Evolutionary conservation across 2,329 filamentous ascomycete genomes (phyloP), one percentile per base, ranked within the genome.

Genomic region (Epichloe gansuensis): DNA sequence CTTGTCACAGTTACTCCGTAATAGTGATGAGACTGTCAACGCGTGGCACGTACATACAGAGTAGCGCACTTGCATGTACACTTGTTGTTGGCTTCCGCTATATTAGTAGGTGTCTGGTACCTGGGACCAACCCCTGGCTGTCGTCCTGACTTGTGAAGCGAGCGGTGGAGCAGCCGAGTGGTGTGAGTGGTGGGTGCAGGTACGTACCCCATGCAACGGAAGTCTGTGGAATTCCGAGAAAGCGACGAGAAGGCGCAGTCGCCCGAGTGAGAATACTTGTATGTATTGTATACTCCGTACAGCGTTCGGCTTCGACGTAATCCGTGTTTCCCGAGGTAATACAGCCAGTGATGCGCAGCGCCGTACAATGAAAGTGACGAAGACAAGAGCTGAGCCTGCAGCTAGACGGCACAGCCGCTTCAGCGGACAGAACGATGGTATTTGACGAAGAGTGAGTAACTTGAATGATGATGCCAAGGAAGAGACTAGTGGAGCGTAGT

Each of bases 121-220:
- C 31, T 31, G 31, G 31, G 9, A 31, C 31, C 31, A 8, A 11
- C 9, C 31, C 28, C 31, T 31, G 31, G 3, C 31, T 31, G 31
- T 11, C 9, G 8, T 31, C 31, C 31, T 31, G 31, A 31, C 31
- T 31, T 31, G 31, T 4, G 8, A 31, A 31, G 31, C 31, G 31
- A 31, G 31, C 31, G 31, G 56, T 55, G 56, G 56, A 54, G 56
- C 50, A 47, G 51, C 52, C 56, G 56, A 31, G 8, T 31, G 9
- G 4, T 11, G 3, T 23, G 25, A 37, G 15, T n/a, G 31, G 17
- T 37, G 35, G 35, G 46, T 21, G 17, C 17, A 25, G 7, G 39
- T 8, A 4, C 38, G 4, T n/a, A 12, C 9, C 15, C 25, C 21
- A 50, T 23, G 39, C 39, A 25, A 35, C 28, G 31, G 38, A 35